Conservation (phyloP, 306 rosid species). For the Gleditsia sinensis region DNA sequence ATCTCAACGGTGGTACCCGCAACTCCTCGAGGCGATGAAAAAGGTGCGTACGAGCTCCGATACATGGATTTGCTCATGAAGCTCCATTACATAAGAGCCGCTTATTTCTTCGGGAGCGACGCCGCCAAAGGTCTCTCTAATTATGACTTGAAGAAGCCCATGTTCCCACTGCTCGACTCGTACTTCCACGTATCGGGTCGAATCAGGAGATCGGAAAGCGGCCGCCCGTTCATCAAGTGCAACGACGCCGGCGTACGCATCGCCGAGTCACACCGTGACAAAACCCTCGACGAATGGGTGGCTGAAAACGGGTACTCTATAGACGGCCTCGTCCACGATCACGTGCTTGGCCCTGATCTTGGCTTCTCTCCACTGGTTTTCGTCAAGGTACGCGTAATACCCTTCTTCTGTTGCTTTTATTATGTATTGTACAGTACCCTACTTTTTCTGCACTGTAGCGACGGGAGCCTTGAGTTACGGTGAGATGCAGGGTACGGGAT, state of each 20-base stretch:
- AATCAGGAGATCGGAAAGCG: constrained; percentile 47
- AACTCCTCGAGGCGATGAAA: constrained; percentile 36
- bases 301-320: constrained; percentile 28
- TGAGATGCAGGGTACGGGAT: no score
- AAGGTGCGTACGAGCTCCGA: constrained; percentile 40
- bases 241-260: constrained; percentile 79
- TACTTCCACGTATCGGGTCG: constrained; percentile 61
- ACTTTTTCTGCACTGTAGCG: no score
- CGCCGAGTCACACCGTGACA: constrained; percentile 55
- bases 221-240: constrained; percentile 64
- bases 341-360: constrained; percentile 77
- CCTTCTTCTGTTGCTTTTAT: no score
- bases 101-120: constrained; percentile 54
- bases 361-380: constrained; percentile 72
- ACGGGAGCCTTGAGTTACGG: no score
- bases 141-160: constrained; percentile 56
- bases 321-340: constrained; percentile 46
- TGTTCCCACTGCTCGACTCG: constrained; percentile 55
- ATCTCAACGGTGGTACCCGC: constrained; percentile 83
- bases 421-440: no score
- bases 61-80: constrained; percentile 70
- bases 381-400: constrained; percentile 53
- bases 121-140: constrained; percentile 50
- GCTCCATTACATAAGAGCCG: constrained; percentile 68
- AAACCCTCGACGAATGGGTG: constrained; percentile 53